Evolutionary conservation across 2,329 filamentous ascomycete genomes (phyloP).

Genomic region (Ustilaginoidea virens): DNA sequence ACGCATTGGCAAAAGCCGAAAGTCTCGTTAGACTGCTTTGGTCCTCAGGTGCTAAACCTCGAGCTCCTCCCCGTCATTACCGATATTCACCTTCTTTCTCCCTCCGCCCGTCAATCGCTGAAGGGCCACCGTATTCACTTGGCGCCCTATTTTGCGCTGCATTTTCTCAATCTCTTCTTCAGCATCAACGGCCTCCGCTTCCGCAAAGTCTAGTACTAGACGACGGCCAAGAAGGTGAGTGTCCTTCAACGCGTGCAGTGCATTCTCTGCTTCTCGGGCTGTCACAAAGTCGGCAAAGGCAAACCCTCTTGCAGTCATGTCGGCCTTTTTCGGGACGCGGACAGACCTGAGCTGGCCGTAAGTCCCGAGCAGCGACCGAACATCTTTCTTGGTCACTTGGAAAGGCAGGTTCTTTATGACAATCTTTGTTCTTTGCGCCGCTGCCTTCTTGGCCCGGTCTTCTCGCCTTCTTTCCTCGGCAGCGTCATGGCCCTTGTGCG

Average conservation of each 20-base stretch:
- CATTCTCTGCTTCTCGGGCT: slow-evolving; percentile 75
- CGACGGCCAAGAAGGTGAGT: slow-evolving; percentile 86
- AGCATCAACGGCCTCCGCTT: slow-evolving; percentile 75
- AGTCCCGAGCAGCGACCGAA: slow-evolving; percentile 68
- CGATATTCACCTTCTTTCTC: slow-evolving; percentile 80
- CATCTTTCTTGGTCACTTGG: slow-evolving; percentile 84
- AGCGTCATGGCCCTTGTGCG: slow-evolving; percentile 75
- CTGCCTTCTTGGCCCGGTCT: slow-evolving; percentile 67
- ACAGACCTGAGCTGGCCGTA: slow-evolving; percentile 90
- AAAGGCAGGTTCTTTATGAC: slow-evolving; percentile 98
- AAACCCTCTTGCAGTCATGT: slow-evolving; percentile 77
- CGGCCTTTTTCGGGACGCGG: slow-evolving; percentile 89
- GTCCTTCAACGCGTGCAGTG: slow-evolving; percentile 77
- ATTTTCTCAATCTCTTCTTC: slow-evolving; percentile 95
- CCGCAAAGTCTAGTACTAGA: slow-evolving; percentile 82
- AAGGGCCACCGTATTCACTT: slow-evolving; percentile 79
- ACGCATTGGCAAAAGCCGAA: no score
- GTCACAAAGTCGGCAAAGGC: slow-evolving; percentile 95
- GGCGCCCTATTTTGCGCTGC: slow-evolving; percentile 85
- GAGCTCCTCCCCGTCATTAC: slow-evolving; percentile 48
- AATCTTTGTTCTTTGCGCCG: slow-evolving; percentile 71
- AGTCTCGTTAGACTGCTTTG: slow-evolving; percentile 9
- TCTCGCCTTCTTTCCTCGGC: slow-evolving; percentile 74
- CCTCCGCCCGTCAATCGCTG: slow-evolving; percentile 74
- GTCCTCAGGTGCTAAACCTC: slow-evolving; percentile 15